These are phyloP conservation scores for Helianthus tuberosus DNA, from an alignment of 129 eudicot genomes.

Conservation along the genomic window DNA sequence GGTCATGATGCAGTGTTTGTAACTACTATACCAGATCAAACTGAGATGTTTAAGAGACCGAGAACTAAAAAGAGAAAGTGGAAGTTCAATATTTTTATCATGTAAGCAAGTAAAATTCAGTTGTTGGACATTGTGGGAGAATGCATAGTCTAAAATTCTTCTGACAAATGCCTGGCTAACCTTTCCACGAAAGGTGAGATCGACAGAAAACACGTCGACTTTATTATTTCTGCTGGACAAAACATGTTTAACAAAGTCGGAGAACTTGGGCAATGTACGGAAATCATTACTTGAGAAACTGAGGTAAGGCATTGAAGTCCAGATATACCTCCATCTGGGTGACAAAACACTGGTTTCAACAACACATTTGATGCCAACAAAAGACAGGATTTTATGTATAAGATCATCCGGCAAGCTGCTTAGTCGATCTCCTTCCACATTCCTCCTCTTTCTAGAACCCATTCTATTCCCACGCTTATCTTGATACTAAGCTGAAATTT, in stretches of 20 bases:
- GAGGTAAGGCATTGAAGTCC: background rate
- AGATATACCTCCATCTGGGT: background rate
- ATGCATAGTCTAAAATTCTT: background rate
- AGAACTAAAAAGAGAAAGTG: background rate
- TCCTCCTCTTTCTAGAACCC: background rate
- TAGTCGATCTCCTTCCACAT: background rate
- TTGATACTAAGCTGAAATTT: background rate
- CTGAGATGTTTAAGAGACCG: background rate
- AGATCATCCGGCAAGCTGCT: constrained; percentile 10
- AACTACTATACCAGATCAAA: background rate
- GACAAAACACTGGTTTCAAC: background rate
- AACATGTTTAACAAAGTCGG: background rate
- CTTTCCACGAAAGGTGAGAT: background rate
- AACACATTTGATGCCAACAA: background rate
- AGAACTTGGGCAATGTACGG: background rate
- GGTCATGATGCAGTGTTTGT: background rate
- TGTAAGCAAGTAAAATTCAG: background rate
- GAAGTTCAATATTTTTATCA: too few relatives aligned
- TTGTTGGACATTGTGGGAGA: constrained; percentile 2
- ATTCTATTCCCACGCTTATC: background rate
- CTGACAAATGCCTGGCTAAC: background rate
- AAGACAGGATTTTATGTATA: background rate
- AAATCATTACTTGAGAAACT: background rate
- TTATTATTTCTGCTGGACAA: background rate
- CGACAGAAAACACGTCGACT: background rate